These are phyloP conservation scores for Rhodosporidiobolus odoratus DNA, from an alignment of 768 basidiomycete genomes.

Conservation along the genomic window DNA sequence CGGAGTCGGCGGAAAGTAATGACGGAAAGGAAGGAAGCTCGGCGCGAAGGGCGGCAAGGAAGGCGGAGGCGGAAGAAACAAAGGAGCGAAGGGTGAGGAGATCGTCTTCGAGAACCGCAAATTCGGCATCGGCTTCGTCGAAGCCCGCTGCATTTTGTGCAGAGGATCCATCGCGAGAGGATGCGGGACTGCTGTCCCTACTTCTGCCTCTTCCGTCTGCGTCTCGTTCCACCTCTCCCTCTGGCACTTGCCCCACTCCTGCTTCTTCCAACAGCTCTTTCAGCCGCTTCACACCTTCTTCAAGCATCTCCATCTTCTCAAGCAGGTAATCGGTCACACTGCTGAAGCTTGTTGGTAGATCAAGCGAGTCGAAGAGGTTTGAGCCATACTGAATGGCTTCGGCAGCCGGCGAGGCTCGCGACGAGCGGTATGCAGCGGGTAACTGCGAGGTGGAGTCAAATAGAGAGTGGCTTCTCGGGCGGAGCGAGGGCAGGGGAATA, in stretches of 20 bases:
- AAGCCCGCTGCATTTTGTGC: neutral
- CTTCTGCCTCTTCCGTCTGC: neutral
- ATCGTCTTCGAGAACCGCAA: slow-evolving; percentile 21
- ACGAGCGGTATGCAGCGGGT: no score
- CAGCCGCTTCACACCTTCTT: slow-evolving; percentile 11
- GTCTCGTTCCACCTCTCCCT: neutral
- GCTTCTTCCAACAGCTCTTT: neutral
- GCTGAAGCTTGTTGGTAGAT: slow-evolving; percentile 15
- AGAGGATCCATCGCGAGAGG: neutral
- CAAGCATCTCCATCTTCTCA: slow-evolving; percentile 21
- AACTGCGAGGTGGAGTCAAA: slow-evolving; percentile 13
- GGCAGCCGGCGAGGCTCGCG: no score
- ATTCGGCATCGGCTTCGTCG: neutral
- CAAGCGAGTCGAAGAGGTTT: slow-evolving; percentile 28
- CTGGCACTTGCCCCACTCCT: neutral
- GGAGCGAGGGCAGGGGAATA: neutral
- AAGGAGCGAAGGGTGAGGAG: slow-evolving; percentile 25
- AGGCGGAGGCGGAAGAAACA: slow-evolving; percentile 22
- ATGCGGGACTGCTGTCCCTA: neutral
- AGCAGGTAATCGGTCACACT: slow-evolving; percentile 19
- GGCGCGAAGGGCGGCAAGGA: slow-evolving; percentile 28
- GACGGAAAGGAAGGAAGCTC: slow-evolving; percentile 29
- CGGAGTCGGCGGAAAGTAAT: neutral
- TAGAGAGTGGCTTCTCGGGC: slow-evolving; percentile 3
- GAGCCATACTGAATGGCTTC: slow-evolving; percentile 14